phyloP scores from a whole-genome alignment of 1,139 yeast genomes.

The Scheffersomyces titani region DNA sequence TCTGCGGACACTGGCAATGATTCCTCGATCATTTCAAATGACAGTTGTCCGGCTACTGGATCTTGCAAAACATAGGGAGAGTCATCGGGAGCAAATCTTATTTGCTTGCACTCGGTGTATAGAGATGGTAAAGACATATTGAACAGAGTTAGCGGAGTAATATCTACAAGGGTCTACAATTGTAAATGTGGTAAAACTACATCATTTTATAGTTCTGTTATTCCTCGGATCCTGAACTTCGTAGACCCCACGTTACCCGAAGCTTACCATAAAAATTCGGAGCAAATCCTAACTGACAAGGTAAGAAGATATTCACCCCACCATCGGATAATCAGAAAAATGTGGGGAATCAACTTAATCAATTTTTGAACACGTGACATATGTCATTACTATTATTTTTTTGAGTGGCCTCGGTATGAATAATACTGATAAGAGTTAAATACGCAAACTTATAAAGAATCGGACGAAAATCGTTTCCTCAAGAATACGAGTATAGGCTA shows the following conservation, averaged over 20 bases:
- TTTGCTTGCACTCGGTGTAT: conserved; percentile 5
- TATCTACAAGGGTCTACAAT: neutral
- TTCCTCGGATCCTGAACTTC: neutral
- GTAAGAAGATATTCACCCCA: neutral
- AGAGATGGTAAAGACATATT: conserved; percentile 3
- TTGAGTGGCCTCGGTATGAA: too few species aligned
- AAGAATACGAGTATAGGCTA: too few species aligned
- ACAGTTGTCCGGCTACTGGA: conserved; percentile 8
- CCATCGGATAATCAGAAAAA: neutral
- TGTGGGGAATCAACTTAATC: too few species aligned
- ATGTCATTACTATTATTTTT: too few species aligned
- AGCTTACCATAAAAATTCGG: too few species aligned
- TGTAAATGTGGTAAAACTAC: neutral
- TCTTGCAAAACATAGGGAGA: conserved; percentile 21
- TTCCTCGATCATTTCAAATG: conserved; percentile 14
- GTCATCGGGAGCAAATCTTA: conserved; percentile 16
- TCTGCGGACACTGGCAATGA: conserved; percentile 26
- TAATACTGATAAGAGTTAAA: too few species aligned
- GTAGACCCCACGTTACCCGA: neutral
- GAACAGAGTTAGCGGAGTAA: too few species aligned
- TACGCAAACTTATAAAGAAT: too few species aligned
- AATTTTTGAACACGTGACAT: too few species aligned
- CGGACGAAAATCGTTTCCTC: too few species aligned
- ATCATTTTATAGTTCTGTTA: neutral
- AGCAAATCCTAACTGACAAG: neutral